A percentile compares a stretch with the other conserved stretches of the same genome.
Conservation (phyloP, 2,329 filamentous ascomycete species). For the Fonsecaea monophora region DNA sequence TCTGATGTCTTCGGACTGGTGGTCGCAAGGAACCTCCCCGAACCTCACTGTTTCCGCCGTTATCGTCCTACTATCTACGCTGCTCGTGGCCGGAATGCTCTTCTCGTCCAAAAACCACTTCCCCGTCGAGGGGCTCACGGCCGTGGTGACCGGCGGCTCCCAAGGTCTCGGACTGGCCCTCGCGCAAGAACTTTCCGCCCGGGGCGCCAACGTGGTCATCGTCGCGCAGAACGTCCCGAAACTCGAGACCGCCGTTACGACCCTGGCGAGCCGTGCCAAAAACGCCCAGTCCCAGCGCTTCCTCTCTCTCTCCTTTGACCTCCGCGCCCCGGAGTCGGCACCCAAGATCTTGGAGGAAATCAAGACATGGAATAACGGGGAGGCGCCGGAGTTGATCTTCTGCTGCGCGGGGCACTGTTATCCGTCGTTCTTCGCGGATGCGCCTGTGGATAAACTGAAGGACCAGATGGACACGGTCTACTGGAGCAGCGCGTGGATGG, state of each 20-base stretch:
- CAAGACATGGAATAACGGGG: constrained; percentile 76
- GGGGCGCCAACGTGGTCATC: constrained; percentile 86
- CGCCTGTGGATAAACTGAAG: constrained; percentile 69
- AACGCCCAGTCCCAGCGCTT: constrained; percentile 75
- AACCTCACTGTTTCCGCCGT: background rate
- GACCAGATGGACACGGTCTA: constrained; percentile 93
- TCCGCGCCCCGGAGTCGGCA: constrained; percentile 74
- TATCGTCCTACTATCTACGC: constrained; percentile 7
- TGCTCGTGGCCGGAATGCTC: constrained; percentile 44
- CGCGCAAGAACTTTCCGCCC: constrained; percentile 75
- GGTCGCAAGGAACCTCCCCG: background rate
- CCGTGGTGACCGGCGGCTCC: constrained; percentile 88
- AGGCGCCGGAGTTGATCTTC: constrained; percentile 85
- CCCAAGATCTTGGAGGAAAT: constrained; percentile 72
- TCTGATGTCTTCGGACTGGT: constrained; percentile 3
- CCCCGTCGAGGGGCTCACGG: constrained; percentile 83
- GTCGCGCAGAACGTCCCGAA: constrained; percentile 79
- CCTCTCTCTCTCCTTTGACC: constrained; percentile 81
- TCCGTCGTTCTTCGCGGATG: constrained; percentile 80
- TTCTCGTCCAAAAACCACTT: constrained; percentile 71
- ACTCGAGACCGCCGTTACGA: constrained; percentile 72
- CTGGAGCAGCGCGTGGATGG: constrained; percentile 84
- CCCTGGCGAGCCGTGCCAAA: constrained; percentile 66
- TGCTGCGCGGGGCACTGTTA: constrained; percentile 78
- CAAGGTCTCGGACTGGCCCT: constrained; percentile 87